A percentile compares a stretch with the other conserved stretches of the same genome.
phyloP scores from a whole-genome alignment of 352 stramenopile genomes.

The Phytophthora colocasiae region DNA sequence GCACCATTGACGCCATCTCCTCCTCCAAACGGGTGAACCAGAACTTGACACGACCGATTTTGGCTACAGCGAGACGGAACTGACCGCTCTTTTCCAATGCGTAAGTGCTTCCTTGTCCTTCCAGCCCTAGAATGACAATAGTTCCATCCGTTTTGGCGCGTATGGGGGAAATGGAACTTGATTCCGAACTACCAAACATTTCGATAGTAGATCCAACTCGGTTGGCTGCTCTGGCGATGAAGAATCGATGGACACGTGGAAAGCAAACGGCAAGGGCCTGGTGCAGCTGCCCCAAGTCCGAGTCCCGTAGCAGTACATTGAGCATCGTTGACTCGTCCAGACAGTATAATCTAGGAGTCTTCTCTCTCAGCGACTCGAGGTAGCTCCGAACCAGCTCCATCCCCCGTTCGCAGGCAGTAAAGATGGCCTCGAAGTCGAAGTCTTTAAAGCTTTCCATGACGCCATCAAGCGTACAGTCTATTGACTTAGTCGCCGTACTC shows the following conservation, averaged over 20 bases:
- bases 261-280: constrained; percentile 48
- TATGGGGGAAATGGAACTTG: not conserved
- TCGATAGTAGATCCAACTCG: constrained; percentile 29
- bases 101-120: constrained; percentile 8
- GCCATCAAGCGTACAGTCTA: constrained; percentile 48
- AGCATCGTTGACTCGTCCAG: constrained; percentile 52
- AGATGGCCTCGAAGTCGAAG: constrained; percentile 62
- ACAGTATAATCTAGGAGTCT: constrained; percentile 49
- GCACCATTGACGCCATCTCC: constrained; percentile 57
- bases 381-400: constrained; percentile 51
- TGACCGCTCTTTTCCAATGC: constrained; percentile 1
- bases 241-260: constrained; percentile 46
- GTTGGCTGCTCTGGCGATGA: constrained; percentile 20
- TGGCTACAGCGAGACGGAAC: constrained; percentile 56
- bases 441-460: constrained; percentile 53
- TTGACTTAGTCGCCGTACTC: constrained; percentile 17
- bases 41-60: constrained; percentile 73
- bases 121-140: constrained; percentile 31
- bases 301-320: constrained; percentile 48
- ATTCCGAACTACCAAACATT: constrained; percentile 23
- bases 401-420: constrained; percentile 46
- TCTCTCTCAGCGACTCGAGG: constrained; percentile 41
- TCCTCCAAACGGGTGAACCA: constrained; percentile 72
- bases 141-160: constrained; percentile 23
- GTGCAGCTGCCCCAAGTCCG: constrained; percentile 39